Evolutionary conservation across 805 yeast species (phyloP), one percentile per base, ranked within the genome.

Genomic region (Candida adriatica): DNA sequence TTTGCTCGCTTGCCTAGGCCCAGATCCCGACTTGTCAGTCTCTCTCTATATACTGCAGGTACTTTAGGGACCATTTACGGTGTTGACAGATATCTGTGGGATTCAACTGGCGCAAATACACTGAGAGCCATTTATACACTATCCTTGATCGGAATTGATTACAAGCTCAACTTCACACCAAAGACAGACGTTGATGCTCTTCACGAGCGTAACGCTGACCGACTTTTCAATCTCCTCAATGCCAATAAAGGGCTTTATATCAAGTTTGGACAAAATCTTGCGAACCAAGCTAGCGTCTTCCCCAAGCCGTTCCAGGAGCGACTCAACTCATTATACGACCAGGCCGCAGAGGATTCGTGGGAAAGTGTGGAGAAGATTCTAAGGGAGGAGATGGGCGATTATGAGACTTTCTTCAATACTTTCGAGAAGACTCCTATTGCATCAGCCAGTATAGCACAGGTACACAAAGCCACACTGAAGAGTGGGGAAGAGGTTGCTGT

Each of bases 211-310:
- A 70, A 73, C 22, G 73, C 90, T 5, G 66, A 63, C 13, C 51
- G 75, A 26, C 44, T 75, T 31, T 63, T 62, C 42, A 47, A 66
- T 26, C 49, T 75, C 31, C 48, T 75, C 34, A 49, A 53, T 22
- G 47, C 47, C 9, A 75, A 75, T 47, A 70, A 67, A 41, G 81
- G 82, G 2, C 61, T 83, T 13, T 83, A 79, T 49, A 76, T 83
- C 51, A 82, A 82, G 51, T 55, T 79, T 43, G 94, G 92, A 16
- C 92, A 82, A 62, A 78, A 83, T 31, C 66, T 82, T 27, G 90
- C 92, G 3, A 74, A 81, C 47, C 92, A 83, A 51, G 76, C 85
- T 1, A 57, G 68, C 17, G 62, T 79, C 46, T 71, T 82, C 41
- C 94, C 94, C 3, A 53, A 61, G 21, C 79, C 74, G 14, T 80